Base-by-base conservation (phyloP, 495 filamentous ascomycete genomes). In the Lasiosphaeria miniovina region DNA sequence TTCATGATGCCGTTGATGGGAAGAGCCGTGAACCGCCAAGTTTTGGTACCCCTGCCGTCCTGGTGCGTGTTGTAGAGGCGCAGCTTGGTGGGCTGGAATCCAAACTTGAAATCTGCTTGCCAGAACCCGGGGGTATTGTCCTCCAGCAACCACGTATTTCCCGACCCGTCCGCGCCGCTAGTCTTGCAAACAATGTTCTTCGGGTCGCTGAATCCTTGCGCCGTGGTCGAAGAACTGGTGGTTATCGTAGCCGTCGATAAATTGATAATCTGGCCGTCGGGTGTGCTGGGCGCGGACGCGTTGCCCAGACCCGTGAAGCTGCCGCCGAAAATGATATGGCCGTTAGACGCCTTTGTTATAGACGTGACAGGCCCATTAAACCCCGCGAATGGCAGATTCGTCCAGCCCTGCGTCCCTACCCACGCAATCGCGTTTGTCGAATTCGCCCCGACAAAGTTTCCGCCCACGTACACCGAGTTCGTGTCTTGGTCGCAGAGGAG, bases 1-100 rank as follows among this genome's bases (percentile, higher is more conserved):
- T 98, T 97, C 89, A 98, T 91, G 68, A 98, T 96, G 36, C 95
- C 95, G 65, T 88, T 86, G 65, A 91, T 84, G 5, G 91, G 91
- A 36, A 91, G 73, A 17, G 89, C 86, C 35, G 89, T 89, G 67
- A 90, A 92, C 40, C 91, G 83, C 76, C 90, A 98, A 14, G 84
- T 84, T 72, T 88, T 86, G 7, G 94, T 97, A 35, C 94, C 93
- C 57, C 92, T 84, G 54, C 90, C 91, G 70, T 91, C 86, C 53
- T 86, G 79, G 61, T 90, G 87, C 9, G 95, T 95, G 73, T 98
- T 98, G 80, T 90, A 90, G 5, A 98, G 78, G 24, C 92, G 84
- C 40, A 98, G 71, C 68, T 91, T 96, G 17, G 90, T 90, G 0
- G 94, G 94, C 58, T 82, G 72, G 66, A 94, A 96, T 0, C 83